phyloP scores from a whole-genome alignment of 371 early-diverging fungal species.

The Globomyces sp. region DNA sequence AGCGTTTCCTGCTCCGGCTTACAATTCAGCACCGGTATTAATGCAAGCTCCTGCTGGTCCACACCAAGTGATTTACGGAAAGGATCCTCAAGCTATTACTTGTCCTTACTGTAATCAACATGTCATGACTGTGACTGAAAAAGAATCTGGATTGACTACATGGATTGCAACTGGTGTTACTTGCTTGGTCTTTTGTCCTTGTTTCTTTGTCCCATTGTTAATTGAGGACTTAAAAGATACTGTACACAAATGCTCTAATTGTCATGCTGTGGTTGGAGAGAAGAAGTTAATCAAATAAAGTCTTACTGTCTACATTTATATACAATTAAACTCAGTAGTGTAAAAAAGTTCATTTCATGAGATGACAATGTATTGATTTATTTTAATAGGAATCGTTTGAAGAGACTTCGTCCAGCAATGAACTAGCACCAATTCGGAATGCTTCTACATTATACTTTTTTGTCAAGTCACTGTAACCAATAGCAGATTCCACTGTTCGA shows the following conservation, averaged over 20 bases:
- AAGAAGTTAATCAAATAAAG: constrained; percentile 5
- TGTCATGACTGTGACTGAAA: not conserved
- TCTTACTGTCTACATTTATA: not conserved
- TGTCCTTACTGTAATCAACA: not conserved
- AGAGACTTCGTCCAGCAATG: constrained; percentile 19
- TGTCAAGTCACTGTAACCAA: not conserved
- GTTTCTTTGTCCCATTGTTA: not conserved
- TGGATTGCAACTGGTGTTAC: constrained; percentile 1
- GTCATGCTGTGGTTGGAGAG: not conserved
- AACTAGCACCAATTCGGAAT: constrained; percentile 15
- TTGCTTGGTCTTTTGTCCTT: not conserved
- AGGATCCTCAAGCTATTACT: constrained; percentile 1
- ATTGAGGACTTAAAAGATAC: constrained; percentile 3
- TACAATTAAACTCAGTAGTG: too few species aligned
- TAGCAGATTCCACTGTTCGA: constrained; percentile 11
- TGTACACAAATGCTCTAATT: not conserved
- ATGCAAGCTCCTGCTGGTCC: too few species aligned
- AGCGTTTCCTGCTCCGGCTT: too few species aligned
- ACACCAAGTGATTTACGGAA: too few species aligned
- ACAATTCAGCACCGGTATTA: too few species aligned
- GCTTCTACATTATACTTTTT: not conserved
- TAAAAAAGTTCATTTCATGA: too few species aligned
- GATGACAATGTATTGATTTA: too few species aligned
- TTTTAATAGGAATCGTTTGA: not conserved
- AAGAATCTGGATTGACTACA: not conserved